phyloP scores from a whole-genome alignment of 2,329 filamentous ascomycete species.

The Lachnellula hyalina region DNA sequence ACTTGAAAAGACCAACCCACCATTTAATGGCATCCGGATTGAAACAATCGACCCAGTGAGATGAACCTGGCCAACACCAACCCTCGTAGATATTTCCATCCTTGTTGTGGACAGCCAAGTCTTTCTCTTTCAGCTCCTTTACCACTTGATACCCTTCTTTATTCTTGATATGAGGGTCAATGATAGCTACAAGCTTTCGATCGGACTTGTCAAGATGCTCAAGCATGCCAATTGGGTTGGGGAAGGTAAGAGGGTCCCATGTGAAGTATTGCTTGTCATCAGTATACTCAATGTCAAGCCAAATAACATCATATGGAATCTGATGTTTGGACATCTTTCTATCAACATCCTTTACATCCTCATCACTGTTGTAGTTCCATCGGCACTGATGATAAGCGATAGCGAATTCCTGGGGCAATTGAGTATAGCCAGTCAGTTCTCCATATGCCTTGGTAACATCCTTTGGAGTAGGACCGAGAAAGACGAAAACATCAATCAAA shows the following conservation, averaged over 20 bases:
- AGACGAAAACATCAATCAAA: slow-evolving; percentile 86
- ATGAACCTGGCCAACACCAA: slow-evolving; percentile 98
- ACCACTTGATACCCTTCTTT: slow-evolving; percentile 69
- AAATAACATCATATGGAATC: slow-evolving; percentile 98
- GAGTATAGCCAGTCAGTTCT: slow-evolving; percentile 85
- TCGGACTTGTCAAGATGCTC: slow-evolving; percentile 80
- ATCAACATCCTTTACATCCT: slow-evolving; percentile 95
- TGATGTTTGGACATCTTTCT: slow-evolving; percentile 91
- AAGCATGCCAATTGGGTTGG: slow-evolving; percentile 80
- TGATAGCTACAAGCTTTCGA: slow-evolving; percentile 87
- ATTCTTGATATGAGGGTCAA: slow-evolving; percentile 98
- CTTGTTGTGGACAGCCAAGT: slow-evolving; percentile 83
- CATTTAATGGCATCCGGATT: slow-evolving; percentile 86
- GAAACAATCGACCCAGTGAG: slow-evolving; percentile 94
- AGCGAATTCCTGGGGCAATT: slow-evolving; percentile 86
- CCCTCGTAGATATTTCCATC: slow-evolving; percentile 85
- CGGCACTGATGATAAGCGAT: slow-evolving; percentile 96
- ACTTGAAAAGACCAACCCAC: slow-evolving; percentile 88
- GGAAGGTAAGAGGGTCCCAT: slow-evolving; percentile 86
- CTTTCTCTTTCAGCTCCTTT: slow-evolving; percentile 77
- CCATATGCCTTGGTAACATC: slow-evolving; percentile 78
- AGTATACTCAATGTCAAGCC: slow-evolving; percentile 97
- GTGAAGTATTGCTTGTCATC: slow-evolving; percentile 98
- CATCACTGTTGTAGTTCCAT: slow-evolving; percentile 97
- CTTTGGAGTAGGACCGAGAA: slow-evolving; percentile 81